A percentile compares a stretch with the other conserved stretches of the same genome.
Evolutionary conservation across 208 protist species (phyloP).

Genomic region (Acanthamoeba sp.): DNA sequence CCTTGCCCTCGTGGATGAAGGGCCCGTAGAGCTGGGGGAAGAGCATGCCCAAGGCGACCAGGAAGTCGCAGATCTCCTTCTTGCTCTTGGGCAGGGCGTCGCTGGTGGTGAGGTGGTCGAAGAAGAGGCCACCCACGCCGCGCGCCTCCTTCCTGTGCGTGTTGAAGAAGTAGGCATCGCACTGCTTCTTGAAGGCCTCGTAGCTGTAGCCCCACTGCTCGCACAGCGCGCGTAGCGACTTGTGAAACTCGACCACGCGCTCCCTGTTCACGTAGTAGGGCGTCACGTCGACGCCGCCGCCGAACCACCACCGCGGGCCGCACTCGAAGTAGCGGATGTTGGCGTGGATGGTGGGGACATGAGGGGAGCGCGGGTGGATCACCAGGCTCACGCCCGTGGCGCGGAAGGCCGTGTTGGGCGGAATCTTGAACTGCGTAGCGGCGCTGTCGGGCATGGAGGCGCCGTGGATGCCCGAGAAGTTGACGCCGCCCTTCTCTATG

Average conservation of each 20-base stretch:
- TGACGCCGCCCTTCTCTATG: conserved; percentile 92
- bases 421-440: conserved; percentile 79
- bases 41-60: conserved; percentile 82
- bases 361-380: conserved; percentile 91
- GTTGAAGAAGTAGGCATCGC: conserved; percentile 93
- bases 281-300: conserved; percentile 92
- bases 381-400: conserved; percentile 92
- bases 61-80: conserved; percentile 89
- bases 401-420: conserved; percentile 83
- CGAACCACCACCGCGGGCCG: conserved; percentile 93
- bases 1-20: conserved; percentile 85
- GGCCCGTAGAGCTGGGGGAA: conserved; percentile 90
- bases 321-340: conserved; percentile 93
- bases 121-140: conserved; percentile 93
- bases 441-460: conserved; percentile 81
- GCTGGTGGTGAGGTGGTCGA: conserved; percentile 87
- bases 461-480: conserved; percentile 90
- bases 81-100: neutral
- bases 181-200: conserved; percentile 89
- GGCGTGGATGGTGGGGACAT: conserved; percentile 92
- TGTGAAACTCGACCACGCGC: conserved; percentile 89
- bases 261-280: conserved; percentile 91
- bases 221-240: conserved; percentile 84
- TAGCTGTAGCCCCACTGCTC: conserved; percentile 88
- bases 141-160: conserved; percentile 88